These are phyloP conservation scores for Trametes elegans DNA, from an alignment of 768 basidiomycete species.

Conservation along the genomic window DNA sequence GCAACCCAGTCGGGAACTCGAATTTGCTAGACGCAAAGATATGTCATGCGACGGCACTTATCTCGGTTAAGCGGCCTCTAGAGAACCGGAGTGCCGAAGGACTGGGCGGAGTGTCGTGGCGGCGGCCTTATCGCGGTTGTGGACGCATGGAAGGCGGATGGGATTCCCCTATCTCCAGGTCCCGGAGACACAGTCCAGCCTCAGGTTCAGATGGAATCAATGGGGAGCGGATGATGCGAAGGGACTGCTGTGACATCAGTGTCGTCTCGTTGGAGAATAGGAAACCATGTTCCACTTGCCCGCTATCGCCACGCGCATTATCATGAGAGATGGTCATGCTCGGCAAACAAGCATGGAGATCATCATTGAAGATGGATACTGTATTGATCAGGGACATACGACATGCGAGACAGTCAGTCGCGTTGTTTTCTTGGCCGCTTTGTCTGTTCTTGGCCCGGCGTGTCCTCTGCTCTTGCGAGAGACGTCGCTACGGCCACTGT, in stretches of 20 bases:
- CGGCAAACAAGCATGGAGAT: no score
- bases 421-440: constrained; percentile 3
- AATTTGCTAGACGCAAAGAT: neutral
- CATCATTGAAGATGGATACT: no score
- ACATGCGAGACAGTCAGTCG: neutral
- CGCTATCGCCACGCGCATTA: no score
- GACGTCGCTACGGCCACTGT: neutral
- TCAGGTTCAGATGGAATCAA: neutral
- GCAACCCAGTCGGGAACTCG: neutral
- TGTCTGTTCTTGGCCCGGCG: neutral
- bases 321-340: no score
- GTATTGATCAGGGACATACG: neutral
- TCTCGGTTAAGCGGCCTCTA: neutral
- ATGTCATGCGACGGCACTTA: neutral
- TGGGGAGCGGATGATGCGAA: neutral
- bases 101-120: neutral
- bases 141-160: neutral
- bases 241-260: neutral
- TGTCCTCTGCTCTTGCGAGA: neutral
- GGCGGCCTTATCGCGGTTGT: neutral
- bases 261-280: neutral
- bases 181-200: neutral
- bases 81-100: neutral
- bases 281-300: neutral
- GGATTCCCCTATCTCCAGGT: neutral